Evolutionary conservation across 805 yeast genomes (phyloP).

Genomic region (Candida insectorum): DNA sequence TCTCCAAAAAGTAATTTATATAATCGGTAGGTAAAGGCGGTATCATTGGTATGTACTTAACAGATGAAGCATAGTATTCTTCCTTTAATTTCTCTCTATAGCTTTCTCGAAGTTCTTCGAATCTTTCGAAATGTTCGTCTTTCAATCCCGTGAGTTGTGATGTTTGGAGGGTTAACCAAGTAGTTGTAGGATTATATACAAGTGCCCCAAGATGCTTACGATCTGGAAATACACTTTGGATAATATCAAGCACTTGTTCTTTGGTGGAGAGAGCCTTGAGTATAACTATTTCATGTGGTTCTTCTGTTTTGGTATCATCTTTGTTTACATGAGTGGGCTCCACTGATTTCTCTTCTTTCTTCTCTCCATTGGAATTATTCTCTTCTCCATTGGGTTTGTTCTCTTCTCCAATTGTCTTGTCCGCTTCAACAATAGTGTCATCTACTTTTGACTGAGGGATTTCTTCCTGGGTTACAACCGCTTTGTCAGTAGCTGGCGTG

Average conservation of each 20-base stretch:
- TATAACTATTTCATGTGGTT: not conserved
- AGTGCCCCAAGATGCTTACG: slow-evolving; percentile 49
- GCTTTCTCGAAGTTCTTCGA: slow-evolving; percentile 24
- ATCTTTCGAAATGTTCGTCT: slow-evolving; percentile 26
- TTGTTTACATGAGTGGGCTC: not conserved
- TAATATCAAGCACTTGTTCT: slow-evolving; percentile 17
- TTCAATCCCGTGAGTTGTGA: slow-evolving; percentile 28
- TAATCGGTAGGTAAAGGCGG: slow-evolving; percentile 37
- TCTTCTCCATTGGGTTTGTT: not conserved
- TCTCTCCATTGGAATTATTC: not conserved
- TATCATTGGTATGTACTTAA: slow-evolving; percentile 32
- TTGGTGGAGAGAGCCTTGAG: slow-evolving; percentile 7
- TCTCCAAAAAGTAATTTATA: slow-evolving; percentile 44
- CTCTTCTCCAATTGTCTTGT: too few relatives aligned
- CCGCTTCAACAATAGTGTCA: too few relatives aligned
- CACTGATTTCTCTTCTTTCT: not conserved
- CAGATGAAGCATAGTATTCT: slow-evolving; percentile 17
- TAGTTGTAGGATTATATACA: slow-evolving; percentile 56
- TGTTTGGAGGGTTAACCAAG: slow-evolving; percentile 38
- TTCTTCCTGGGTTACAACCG: too few relatives aligned
- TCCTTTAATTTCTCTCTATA: slow-evolving; percentile 22
- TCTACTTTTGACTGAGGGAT: too few relatives aligned
- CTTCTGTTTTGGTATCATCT: not conserved
- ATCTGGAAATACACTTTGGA: slow-evolving; percentile 25
- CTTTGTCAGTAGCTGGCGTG: too few relatives aligned